phyloP scores from a whole-genome alignment of 1,139 yeast species.

The Suhomyces coccinellae region DNA sequence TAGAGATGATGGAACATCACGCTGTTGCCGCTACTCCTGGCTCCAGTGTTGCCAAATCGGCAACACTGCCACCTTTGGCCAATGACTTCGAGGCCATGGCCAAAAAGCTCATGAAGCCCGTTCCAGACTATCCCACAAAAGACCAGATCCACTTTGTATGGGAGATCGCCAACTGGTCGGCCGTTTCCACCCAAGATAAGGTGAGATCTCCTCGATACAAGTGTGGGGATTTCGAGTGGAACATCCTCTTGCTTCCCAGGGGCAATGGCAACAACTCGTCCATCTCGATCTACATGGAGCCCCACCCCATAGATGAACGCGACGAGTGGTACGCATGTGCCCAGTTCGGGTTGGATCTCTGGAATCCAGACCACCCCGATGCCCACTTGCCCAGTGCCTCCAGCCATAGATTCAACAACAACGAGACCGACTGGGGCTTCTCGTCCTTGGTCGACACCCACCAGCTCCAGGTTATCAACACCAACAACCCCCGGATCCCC shows the following conservation, averaged over 20 bases:
- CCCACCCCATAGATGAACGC: constrained; percentile 45
- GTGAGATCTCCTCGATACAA: constrained; percentile 56
- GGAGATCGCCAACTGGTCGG: constrained; percentile 69
- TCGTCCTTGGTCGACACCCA: constrained; percentile 68
- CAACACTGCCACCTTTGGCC: constrained; percentile 26
- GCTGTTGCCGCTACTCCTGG: too few relatives aligned
- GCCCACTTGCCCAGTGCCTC: constrained; percentile 67
- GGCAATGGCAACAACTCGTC: constrained; percentile 56
- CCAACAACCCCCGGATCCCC: constrained; percentile 18
- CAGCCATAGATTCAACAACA: constrained; percentile 71
- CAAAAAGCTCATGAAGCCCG: constrained; percentile 38
- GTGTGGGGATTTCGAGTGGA: constrained; percentile 75
- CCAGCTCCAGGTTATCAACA: constrained; percentile 33
- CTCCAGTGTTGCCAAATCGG: constrained; percentile 1
- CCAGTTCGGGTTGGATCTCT: constrained; percentile 81
- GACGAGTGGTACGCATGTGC: constrained; percentile 83
- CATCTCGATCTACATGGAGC: constrained; percentile 66
- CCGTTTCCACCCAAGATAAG: constrained; percentile 44
- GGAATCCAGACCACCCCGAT: constrained; percentile 75
- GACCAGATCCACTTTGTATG: constrained; percentile 59
- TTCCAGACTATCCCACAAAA: constrained; percentile 45
- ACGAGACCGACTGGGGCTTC: constrained; percentile 96
- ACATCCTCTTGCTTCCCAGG: constrained; percentile 72
- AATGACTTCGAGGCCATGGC: constrained; percentile 32
- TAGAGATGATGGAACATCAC: constrained; percentile 7